These are phyloP conservation scores for Alternaria sp. DNA, from an alignment of 2,329 filamentous ascomycete genomes.

Conservation along the genomic window DNA sequence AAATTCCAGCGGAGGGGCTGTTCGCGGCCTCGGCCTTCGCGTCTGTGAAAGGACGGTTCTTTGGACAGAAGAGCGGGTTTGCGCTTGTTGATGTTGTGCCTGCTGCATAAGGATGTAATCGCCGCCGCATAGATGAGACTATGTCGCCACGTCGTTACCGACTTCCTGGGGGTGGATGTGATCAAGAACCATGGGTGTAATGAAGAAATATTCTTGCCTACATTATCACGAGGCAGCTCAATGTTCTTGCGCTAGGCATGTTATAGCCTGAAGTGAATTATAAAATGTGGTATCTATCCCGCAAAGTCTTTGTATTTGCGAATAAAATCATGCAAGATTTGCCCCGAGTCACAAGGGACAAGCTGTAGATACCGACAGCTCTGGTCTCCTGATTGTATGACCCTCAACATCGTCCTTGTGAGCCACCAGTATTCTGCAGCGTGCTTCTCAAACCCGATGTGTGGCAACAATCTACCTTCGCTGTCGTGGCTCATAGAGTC, in stretches of 20 bases:
- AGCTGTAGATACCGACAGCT: not conserved
- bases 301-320: not conserved
- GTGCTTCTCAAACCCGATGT: not conserved
- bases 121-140: not conserved
- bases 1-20: not conserved
- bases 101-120: not conserved
- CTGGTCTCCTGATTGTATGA: not conserved
- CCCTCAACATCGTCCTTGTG: not conserved
- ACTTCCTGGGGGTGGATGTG: not conserved
- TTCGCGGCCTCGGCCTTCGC: not conserved
- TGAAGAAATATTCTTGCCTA: not conserved
- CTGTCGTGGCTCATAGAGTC: not conserved
- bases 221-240: not conserved
- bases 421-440: not conserved
- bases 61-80: not conserved
- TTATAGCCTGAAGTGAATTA: not conserved
- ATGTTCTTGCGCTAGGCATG: not conserved
- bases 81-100: not conserved
- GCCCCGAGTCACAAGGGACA: not conserved
- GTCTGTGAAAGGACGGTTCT: not conserved
- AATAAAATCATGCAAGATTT: not conserved
- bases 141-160: not conserved
- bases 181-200: not conserved
- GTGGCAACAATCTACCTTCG: not conserved
- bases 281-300: not conserved